These are phyloP conservation scores for Phalaenopsis hybrid DNA, from an alignment of 116 monocot genomes.

Conservation along the genomic window DNA sequence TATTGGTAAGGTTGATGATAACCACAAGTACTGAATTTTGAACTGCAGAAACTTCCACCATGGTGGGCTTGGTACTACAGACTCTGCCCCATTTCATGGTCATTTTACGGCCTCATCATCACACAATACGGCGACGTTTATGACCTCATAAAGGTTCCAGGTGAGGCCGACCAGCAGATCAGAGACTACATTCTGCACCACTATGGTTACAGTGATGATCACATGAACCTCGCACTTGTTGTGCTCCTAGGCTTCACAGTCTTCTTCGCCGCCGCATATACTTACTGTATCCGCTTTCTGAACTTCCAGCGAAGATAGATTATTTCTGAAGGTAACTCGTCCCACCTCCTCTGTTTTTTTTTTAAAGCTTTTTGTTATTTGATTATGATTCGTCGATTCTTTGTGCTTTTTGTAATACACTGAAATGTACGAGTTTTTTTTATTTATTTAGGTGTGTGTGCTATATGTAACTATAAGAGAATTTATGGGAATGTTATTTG, in stretches of 20 bases:
- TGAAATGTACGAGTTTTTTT: too few species aligned
- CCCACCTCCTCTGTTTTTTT: too few species aligned
- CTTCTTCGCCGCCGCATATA: slow-evolving; percentile 12
- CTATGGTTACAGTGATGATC: slow-evolving; percentile 14
- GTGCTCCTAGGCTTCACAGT: slow-evolving; percentile 12
- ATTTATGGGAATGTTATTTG: too few species aligned
- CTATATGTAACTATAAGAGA: too few species aligned
- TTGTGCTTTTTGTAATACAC: too few species aligned
- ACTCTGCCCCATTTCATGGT: slow-evolving; percentile 37
- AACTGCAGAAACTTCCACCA: slow-evolving; percentile 26
- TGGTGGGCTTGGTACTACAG: slow-evolving; percentile 44
- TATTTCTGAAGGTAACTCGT: too few species aligned
- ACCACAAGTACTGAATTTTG: neutral
- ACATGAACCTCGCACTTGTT: neutral
- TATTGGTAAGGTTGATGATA: too few species aligned
- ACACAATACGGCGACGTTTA: slow-evolving; percentile 35
- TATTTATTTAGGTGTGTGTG: too few species aligned
- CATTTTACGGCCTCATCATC: slow-evolving; percentile 32
- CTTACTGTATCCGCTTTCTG: slow-evolving; percentile 10
- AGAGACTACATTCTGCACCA: slow-evolving; percentile 11
- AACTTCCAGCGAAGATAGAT: slow-evolving; percentile 20
- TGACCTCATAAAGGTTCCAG: slow-evolving; percentile 5
- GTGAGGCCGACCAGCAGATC: slow-evolving; percentile 6
- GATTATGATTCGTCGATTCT: too few species aligned
- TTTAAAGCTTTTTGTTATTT: too few species aligned